Percentiles rank a stretch among this genome's conserved stretches.
These are phyloP conservation scores for Cardiospermum halicacabum DNA, from an alignment of 345 rosid genomes.

Conservation along the genomic window DNA sequence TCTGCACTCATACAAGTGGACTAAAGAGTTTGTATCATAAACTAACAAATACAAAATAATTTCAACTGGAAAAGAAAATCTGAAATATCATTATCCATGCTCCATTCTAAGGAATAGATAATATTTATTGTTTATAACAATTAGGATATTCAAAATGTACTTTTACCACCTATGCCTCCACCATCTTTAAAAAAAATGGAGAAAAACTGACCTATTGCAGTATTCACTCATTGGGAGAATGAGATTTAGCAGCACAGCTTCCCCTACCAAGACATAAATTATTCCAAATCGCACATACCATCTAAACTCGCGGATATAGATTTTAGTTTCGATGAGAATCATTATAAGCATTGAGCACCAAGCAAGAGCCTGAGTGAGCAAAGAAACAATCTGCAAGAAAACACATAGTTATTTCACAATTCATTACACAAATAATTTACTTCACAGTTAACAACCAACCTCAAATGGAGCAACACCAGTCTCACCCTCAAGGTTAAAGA, in stretches of 20 bases:
- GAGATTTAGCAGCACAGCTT: slow-evolving; percentile 77
- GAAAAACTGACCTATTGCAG: slow-evolving; percentile 41
- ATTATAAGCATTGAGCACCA: slow-evolving; percentile 78
- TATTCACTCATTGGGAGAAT: slow-evolving; percentile 49
- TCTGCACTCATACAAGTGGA: not conserved
- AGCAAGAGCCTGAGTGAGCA: slow-evolving; percentile 60
- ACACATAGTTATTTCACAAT: slow-evolving; percentile 7
- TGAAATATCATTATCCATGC: not conserved
- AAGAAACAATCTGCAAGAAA: slow-evolving; percentile 53
- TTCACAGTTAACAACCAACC: slow-evolving; percentile 42
- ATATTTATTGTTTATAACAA: not conserved
- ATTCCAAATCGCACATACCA: slow-evolving; percentile 88
- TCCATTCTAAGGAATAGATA: not conserved
- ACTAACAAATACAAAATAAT: not conserved
- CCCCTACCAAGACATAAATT: slow-evolving; percentile 75
- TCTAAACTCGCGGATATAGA: slow-evolving; percentile 64
- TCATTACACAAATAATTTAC: not conserved
- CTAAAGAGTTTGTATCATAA: not conserved
- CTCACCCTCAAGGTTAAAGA: slow-evolving; percentile 54
- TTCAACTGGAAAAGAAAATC: too few relatives aligned
- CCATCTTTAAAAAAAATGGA: not conserved
- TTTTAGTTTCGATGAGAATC: slow-evolving; percentile 59
- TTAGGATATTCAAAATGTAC: not conserved
- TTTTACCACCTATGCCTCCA: not conserved
- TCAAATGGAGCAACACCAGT: slow-evolving; percentile 67